A percentile compares a stretch with the other conserved stretches of the same genome.
These are phyloP conservation scores for Neurospora sublineolata DNA, from an alignment of 495 filamentous ascomycete genomes.

Conservation along the genomic window DNA sequence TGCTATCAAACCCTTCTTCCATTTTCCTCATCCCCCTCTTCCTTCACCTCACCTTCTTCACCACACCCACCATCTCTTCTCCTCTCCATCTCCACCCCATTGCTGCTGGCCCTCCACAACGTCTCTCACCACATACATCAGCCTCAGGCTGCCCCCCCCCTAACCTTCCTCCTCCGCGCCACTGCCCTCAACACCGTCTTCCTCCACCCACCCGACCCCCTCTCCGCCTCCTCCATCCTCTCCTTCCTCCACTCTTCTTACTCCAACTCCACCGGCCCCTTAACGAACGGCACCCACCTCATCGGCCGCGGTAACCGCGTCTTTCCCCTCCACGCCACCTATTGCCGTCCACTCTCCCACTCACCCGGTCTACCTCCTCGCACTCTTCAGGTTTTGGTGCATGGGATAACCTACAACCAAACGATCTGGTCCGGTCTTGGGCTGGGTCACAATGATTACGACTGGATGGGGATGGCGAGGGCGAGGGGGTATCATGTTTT, in stretches of 20 bases:
- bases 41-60: background rate
- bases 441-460: background rate
- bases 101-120: no score
- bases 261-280: background rate
- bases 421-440: slow-evolving; percentile 6
- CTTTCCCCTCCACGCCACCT: slow-evolving; percentile 5
- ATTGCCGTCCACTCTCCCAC: slow-evolving; percentile 2
- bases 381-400: slow-evolving; percentile 12
- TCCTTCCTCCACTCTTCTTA: background rate
- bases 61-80: background rate
- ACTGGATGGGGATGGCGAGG: background rate
- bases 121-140: background rate
- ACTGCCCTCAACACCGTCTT: background rate
- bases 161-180: background rate
- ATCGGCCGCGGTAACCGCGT: background rate
- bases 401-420: slow-evolving; percentile 15
- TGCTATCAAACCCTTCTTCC: background rate
- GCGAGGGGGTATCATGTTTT: background rate
- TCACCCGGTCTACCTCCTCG: no score
- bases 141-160: background rate
- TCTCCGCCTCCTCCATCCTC: background rate
- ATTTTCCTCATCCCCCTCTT: background rate
- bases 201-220: background rate
- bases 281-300: slow-evolving; percentile 1
- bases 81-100: background rate